Evolutionary conservation across 1,139 yeast species (phyloP).

Genomic region (Debaryomyces nepalensis): DNA sequence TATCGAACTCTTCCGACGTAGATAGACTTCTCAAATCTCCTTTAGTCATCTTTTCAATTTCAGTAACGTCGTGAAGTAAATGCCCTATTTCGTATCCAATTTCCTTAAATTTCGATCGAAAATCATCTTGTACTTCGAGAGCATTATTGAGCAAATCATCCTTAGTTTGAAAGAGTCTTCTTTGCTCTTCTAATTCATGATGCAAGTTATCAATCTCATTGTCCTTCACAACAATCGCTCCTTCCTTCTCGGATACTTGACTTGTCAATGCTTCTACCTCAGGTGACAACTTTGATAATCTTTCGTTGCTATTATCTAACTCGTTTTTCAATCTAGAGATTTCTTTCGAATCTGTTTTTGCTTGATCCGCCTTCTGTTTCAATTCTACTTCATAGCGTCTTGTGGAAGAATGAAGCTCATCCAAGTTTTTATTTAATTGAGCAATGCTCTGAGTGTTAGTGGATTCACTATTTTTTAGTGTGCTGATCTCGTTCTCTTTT

Average conservation of each 20-base stretch:
- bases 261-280: not conserved
- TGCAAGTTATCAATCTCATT: conserved; percentile 1
- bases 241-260: not conserved
- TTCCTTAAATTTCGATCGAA: not conserved
- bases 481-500: not conserved
- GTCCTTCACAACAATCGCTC: not conserved
- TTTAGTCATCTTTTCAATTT: not conserved
- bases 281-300: not conserved
- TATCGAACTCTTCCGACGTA: conserved; percentile 11
- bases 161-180: not conserved
- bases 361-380: not conserved
- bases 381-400: not conserved
- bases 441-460: not conserved
- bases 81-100: conserved; percentile 6
- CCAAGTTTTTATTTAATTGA: conserved; percentile 1
- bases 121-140: not conserved
- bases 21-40: not conserved
- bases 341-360: not conserved
- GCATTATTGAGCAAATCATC: not conserved
- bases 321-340: not conserved
- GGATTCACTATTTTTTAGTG: not conserved
- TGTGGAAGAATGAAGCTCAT: not conserved
- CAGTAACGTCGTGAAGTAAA: conserved; percentile 2
- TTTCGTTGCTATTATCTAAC: not conserved
- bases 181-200: not conserved